A percentile compares a stretch with the other conserved stretches of the same genome.
These are phyloP conservation scores for Mucor mucedo DNA, from an alignment of 371 early-diverging fungal species.

Conservation along the genomic window DNA sequence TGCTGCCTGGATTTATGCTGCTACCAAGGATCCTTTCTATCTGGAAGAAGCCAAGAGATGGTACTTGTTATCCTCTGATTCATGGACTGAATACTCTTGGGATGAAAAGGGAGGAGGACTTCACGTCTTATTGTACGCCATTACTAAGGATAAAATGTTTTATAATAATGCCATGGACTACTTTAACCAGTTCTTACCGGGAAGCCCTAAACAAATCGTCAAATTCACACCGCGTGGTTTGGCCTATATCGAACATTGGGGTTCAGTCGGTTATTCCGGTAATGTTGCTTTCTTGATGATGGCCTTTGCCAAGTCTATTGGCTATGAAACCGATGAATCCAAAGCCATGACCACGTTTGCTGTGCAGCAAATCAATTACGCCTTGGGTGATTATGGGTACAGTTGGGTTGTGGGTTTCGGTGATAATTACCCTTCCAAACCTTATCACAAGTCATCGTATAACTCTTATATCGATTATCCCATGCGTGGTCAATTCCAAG, in stretches of 20 bases:
- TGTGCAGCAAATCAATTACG: slow-evolving; percentile 63
- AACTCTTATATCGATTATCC: slow-evolving; percentile 63
- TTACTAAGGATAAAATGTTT: slow-evolving; percentile 51
- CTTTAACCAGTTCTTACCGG: slow-evolving; percentile 54
- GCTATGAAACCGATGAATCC: slow-evolving; percentile 34
- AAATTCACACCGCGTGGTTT: slow-evolving; percentile 63
- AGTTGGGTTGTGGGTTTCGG: slow-evolving; percentile 66
- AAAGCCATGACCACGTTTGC: slow-evolving; percentile 53
- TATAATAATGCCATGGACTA: slow-evolving; percentile 56
- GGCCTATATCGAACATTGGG: slow-evolving; percentile 61
- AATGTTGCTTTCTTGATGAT: slow-evolving; percentile 59
- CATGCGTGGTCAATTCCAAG: slow-evolving; percentile 53
- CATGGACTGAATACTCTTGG: slow-evolving; percentile 61
- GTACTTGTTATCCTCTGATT: slow-evolving; percentile 34
- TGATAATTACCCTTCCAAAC: slow-evolving; percentile 54
- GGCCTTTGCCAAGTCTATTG: slow-evolving; percentile 54
- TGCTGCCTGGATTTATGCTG: slow-evolving; percentile 59
- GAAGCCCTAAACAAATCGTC: slow-evolving; percentile 43
- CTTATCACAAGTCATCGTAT: slow-evolving; percentile 64
- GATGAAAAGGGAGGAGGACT: slow-evolving; percentile 58
- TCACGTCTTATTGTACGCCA: slow-evolving; percentile 49
- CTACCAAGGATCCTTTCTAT: slow-evolving; percentile 46
- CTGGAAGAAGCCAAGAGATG: slow-evolving; percentile 50
- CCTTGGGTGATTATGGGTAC: slow-evolving; percentile 62
- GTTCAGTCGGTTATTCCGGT: slow-evolving; percentile 59